Base-by-base conservation (phyloP, 768 basidiomycete species). In the Tylopilus subfusipes region DNA sequence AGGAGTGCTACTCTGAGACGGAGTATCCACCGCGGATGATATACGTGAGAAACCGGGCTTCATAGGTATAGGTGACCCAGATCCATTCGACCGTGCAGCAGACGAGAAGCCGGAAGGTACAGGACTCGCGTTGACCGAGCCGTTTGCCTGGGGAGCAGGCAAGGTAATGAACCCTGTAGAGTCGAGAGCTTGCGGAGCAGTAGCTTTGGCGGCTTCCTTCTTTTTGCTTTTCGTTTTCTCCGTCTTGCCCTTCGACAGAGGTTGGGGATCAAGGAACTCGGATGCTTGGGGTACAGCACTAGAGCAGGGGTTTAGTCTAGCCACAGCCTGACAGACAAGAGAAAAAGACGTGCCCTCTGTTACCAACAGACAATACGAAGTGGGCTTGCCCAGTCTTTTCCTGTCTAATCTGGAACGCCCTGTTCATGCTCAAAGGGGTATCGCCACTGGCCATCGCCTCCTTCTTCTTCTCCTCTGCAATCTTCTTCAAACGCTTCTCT, bases 391-490 rank as follows among this genome's bases (percentile, higher is more conserved):
- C 96, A 10, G 90, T 83, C 76, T 93, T 94, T 72, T 94, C 87
- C 68, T 97, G 94, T 53, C 97, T 79, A 50, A 87, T 83, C 66
- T 95, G 88, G 76, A 99, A 99, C 13, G 94, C 95, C 57, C 79
- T 83, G 61, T 87, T 94, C 90, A 98, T 97, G 66, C 92, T 95
- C 50, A 94, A 75, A 3, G 96, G 94, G 2, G 96, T 98, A 73
- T 99, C 97, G 1, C 93, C 92, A 62, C 93, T 93, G 18, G 81
- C 84, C 94, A 98, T 98, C 11, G 93, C 89, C 55, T 84, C 83
- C 68, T 93, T 82, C 78, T 97, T 98, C 71, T 88, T 84, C 76
- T 99, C 97, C 64, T 98, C 95, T n/a, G 86, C 90, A 59, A 98
- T 98, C 77, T 90, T 94, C 82, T 95, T 94, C 60, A 98, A 66